Evolutionary conservation across 306 rosid species (phyloP).

Genomic region (Sesbania bispinosa): DNA sequence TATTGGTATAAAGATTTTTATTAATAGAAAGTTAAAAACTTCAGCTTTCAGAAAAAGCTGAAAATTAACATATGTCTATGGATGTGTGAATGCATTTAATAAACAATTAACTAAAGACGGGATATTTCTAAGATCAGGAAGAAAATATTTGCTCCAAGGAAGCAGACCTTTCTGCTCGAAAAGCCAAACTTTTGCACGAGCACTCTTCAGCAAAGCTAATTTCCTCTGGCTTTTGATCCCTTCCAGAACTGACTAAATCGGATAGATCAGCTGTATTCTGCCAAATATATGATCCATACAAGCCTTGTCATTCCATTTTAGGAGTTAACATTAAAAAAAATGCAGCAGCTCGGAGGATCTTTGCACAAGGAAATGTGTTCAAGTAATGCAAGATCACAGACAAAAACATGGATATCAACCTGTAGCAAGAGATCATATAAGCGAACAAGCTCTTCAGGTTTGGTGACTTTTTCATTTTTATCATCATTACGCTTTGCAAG

Average conservation of each 20-base stretch:
- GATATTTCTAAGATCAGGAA: neutral
- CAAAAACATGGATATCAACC: slow-evolving; percentile 43
- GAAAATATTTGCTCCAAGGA: slow-evolving; percentile 14
- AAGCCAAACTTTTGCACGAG: slow-evolving; percentile 65
- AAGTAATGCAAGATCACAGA: slow-evolving; percentile 10
- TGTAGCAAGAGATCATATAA: slow-evolving; percentile 84
- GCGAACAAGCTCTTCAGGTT: slow-evolving; percentile 99
- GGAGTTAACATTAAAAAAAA: slow-evolving; percentile 10
- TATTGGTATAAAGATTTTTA: neutral
- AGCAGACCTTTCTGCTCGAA: slow-evolving; percentile 82
- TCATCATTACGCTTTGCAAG: slow-evolving; percentile 74
- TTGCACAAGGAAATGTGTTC: slow-evolving; percentile 12
- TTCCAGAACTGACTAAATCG: slow-evolving; percentile 91
- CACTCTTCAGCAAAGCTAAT: slow-evolving; percentile 68
- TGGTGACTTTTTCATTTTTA: slow-evolving; percentile 89
- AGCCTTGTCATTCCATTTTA: slow-evolving; percentile 27
- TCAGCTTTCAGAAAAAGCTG: neutral
- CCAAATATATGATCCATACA: slow-evolving; percentile 31
- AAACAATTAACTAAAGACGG: slow-evolving; percentile 2
- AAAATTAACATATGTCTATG: neutral
- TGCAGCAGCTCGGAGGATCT: neutral
- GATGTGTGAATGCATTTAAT: neutral
- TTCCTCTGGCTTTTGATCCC: slow-evolving; percentile 81
- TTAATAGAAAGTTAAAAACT: neutral
- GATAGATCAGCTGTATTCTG: slow-evolving; percentile 94